phyloP scores from a whole-genome alignment of 805 yeast genomes.

The Candida golubevii region DNA sequence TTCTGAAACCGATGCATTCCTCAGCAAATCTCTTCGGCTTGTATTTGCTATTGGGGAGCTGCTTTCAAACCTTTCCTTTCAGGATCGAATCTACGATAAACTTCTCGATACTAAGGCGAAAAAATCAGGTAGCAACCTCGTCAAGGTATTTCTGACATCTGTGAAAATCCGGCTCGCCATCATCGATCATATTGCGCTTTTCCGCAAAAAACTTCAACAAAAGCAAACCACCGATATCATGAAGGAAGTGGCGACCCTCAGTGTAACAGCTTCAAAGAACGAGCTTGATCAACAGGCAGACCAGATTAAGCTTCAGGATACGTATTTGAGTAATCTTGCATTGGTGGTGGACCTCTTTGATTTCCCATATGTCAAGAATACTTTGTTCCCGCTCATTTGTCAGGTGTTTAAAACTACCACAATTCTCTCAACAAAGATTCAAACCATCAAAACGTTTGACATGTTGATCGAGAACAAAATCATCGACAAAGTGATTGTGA shows the following conservation, averaged over 20 bases:
- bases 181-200: slow-evolving; percentile 42
- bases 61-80: slow-evolving; percentile 73
- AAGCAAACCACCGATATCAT: slow-evolving; percentile 48
- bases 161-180: slow-evolving; percentile 29
- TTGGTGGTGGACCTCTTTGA: slow-evolving; percentile 48
- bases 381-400: slow-evolving; percentile 69
- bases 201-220: slow-evolving; percentile 48
- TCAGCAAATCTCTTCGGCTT: slow-evolving; percentile 48
- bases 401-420: slow-evolving; percentile 80
- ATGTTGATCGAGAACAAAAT: slow-evolving; percentile 53
- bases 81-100: slow-evolving; percentile 58
- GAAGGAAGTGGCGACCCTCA: slow-evolving; percentile 40
- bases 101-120: slow-evolving; percentile 27
- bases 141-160: slow-evolving; percentile 29
- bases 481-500: slow-evolving; percentile 65
- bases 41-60: slow-evolving; percentile 59
- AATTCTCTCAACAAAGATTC: slow-evolving; percentile 70
- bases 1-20: slow-evolving; percentile 34
- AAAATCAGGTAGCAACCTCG: slow-evolving; percentile 19
- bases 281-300: slow-evolving; percentile 27
- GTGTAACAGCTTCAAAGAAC: slow-evolving; percentile 18
- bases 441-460: slow-evolving; percentile 58
- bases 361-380: slow-evolving; percentile 67
- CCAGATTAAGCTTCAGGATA: slow-evolving; percentile 47
- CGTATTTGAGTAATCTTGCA: slow-evolving; percentile 42